phyloP scores from a whole-genome alignment of 176 grass and related monocot species.

The barley (Hordeum vulgare) region DNA sequence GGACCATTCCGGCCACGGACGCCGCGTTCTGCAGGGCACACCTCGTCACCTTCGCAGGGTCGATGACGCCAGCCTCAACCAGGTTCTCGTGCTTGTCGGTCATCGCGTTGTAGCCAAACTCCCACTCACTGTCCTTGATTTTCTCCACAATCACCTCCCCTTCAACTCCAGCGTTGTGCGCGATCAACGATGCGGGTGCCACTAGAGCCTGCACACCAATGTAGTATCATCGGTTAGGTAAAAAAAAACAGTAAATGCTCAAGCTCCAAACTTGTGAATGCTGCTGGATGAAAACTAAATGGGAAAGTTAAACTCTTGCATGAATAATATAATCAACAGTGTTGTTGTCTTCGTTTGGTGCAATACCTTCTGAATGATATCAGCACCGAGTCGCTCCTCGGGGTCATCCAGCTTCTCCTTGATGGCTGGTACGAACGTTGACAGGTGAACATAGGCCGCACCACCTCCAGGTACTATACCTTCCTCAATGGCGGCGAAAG shows the following conservation, averaged over 20 bases:
- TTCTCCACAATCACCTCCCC: slow-evolving; percentile 86
- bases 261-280: not conserved
- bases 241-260: not conserved
- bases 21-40: slow-evolving; percentile 78
- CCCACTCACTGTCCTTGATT: slow-evolving; percentile 68
- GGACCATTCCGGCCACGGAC: slow-evolving; percentile 77
- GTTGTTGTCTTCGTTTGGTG: not conserved
- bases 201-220: slow-evolving; percentile 45
- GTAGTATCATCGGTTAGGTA: not conserved
- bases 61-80: slow-evolving; percentile 74
- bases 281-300: too few species aligned
- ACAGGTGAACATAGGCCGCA: slow-evolving; percentile 80
- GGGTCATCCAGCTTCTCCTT: slow-evolving; percentile 83
- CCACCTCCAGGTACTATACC: slow-evolving; percentile 93
- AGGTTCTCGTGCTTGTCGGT: slow-evolving; percentile 73
- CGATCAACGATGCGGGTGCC: slow-evolving; percentile 70
- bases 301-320: not conserved
- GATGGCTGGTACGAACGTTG: slow-evolving; percentile 59
- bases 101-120: slow-evolving; percentile 90
- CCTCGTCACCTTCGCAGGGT: slow-evolving; percentile 76
- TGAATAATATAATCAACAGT: not conserved
- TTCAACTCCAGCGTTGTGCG: slow-evolving; percentile 85
- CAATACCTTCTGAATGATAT: slow-evolving; percentile 90
- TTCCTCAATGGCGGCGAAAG: slow-evolving; percentile 92
- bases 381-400: slow-evolving; percentile 83